Base-by-base conservation (phyloP, 805 yeast genomes). In the Komagataella ulmi region DNA sequence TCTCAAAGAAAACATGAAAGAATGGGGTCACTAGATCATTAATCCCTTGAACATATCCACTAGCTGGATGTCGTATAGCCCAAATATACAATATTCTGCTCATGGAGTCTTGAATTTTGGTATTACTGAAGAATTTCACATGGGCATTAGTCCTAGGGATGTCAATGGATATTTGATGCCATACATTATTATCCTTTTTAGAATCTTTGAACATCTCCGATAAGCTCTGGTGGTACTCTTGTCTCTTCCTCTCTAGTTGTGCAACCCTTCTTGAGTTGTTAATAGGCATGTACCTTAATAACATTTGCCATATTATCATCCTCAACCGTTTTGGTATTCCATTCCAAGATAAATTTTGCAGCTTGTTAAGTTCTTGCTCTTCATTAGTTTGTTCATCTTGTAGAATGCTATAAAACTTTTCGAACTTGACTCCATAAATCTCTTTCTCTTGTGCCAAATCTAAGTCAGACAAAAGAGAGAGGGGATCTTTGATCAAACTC, bases 11-110 rank as follows among this genome's bases (percentile, higher is more conserved):
- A 0, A 89, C 83, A 66, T 91, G 96, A 65, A 77, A 89, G 63
- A 93, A 88, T 3, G 99, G 98, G 1, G 97, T 91, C 14, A 83
- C 88, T 49, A 91, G 73, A 67, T 91, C 99, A 65, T 91, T 91
- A 50, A 91, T 91, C 24, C 99, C 99, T 69, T 91, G 99, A 18
- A 91, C 99, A 65, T 91, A 91, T 14, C 99, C 99, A 61, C 93
- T 83, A 6, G 98, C 97, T 1, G 99, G 98, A 63, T 93, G 98
- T 57, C 98, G 75, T 23, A 91, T 81, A 0, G 98, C 95, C 99
- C 99, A 91, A 40, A 91, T 70, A 61, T 89, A 91, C 51, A 91
- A 69, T 7, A 93, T 81, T 57, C 85, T 80, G 59, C 90, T 89
- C 54, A 91, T 70, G 14, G 95, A 80, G 52, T 81, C 70, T 58